Evolutionary conservation across 257 asterid species (phyloP), one percentile per base, ranked within the genome.

Genomic region (Cruciata laevipes): DNA sequence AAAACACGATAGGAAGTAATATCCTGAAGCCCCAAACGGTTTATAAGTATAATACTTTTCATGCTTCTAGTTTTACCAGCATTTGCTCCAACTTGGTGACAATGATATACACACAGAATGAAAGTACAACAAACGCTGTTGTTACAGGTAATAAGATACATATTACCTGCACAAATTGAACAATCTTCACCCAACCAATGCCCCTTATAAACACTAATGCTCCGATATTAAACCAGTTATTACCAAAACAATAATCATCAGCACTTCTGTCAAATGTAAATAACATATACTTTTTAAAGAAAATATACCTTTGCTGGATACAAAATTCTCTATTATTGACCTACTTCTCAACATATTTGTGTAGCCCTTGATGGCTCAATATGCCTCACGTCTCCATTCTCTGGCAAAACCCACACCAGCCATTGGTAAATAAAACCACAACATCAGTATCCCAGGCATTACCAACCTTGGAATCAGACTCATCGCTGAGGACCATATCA

Each of bases 361-460:
- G 78, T 81, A 85, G 37, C 80, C 81, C 73, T 81, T 81, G 75
- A 88, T 80, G 64, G 92, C 89, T 69, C 88, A 86, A 75, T 82
- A 79, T 65, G 85, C 95, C 87, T 93, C 99, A 73, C 97, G 99
- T 78, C 83, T 93, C 97, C 95, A 85, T 87, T 83, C 96, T 85
- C 80, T 85, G 96, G 82, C 99, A 93, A 85, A 93, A 90, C 30
- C 96, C 96, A 83, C 99, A 93, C 97, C 97, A 93, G 80, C 73
- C 79, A 65, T 79, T 86, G 82, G 87, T 88, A 63, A 93, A 90
- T 74, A 93, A 95, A 76, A 93, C 94, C 77, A 93, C 73, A 57
- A 83, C 85, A 73, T 88, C 82, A 72, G 79, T 81, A 77, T 80
- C 81, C 83, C 83, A 76, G 52, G 89, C 73, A 69, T 72, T 75